These are phyloP conservation scores for Aeschynomene evenia DNA, from an alignment of 306 rosid species.

Conservation along the genomic window DNA sequence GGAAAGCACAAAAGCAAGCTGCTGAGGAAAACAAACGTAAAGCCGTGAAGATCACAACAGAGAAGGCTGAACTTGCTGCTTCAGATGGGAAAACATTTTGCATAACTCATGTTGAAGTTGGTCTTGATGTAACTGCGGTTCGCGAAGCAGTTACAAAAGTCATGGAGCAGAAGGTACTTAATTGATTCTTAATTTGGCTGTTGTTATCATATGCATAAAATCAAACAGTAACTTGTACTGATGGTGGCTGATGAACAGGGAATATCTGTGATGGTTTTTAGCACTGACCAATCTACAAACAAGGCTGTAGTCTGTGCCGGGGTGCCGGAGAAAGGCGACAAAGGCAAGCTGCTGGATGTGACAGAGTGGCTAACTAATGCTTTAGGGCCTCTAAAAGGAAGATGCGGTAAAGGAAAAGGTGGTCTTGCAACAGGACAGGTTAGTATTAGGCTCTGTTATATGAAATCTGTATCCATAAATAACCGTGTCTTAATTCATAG, in stretches of 20 bases:
- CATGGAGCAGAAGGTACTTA: conserved; percentile 72
- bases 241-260: conserved; percentile 58
- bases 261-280: conserved; percentile 83
- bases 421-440: conserved; percentile 99
- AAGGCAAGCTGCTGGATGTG: conserved; percentile 72
- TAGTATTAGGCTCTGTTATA: conserved; percentile 29
- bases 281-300: conserved; percentile 77
- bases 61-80: conserved; percentile 70
- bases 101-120: conserved; percentile 75
- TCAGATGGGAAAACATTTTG: conserved; percentile 72
- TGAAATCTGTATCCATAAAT: background rate
- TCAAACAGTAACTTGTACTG: conserved; percentile 25
- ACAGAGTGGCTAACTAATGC: conserved; percentile 85
- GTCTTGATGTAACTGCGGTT: conserved; percentile 88
- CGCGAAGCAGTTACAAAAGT: conserved; percentile 91
- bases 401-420: conserved; percentile 89
- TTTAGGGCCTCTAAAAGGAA: conserved; percentile 81
- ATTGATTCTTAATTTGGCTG: background rate
- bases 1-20: conserved; percentile 78
- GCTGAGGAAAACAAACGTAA: conserved; percentile 83
- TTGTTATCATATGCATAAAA: conserved; percentile 8
- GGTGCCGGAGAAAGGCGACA: conserved; percentile 67
- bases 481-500: background rate
- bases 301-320: conserved; percentile 97
- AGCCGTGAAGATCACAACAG: conserved; percentile 64